Evolutionary conservation across 2,329 filamentous ascomycete species (phyloP).

Genomic region (Eurotiales sp.): DNA sequence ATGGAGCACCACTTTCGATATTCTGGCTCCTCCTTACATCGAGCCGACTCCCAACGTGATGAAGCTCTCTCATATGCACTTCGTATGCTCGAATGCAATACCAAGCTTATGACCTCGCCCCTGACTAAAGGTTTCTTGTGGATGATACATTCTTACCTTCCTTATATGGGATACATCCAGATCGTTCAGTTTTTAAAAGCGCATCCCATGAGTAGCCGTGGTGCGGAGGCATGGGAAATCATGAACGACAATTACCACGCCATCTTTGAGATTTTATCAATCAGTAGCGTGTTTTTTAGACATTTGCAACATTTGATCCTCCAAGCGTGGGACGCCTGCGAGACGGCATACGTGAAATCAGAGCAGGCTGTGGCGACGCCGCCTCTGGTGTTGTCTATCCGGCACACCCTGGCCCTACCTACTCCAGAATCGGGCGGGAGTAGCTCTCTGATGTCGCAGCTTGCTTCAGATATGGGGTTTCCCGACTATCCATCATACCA

Average conservation of each 20-base stretch:
- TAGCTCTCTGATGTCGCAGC: too few species aligned
- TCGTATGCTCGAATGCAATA: conserved; percentile 45
- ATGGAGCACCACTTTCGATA: conserved; percentile 45
- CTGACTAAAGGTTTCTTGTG: conserved; percentile 42
- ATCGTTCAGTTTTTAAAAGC: conserved; percentile 40
- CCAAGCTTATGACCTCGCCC: conserved; percentile 41
- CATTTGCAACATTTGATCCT: too few species aligned
- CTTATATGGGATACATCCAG: conserved; percentile 48
- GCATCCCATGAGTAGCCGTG: conserved; percentile 27
- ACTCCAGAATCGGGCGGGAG: too few species aligned
- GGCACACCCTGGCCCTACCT: too few species aligned
- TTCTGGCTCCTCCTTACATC: conserved; percentile 15
- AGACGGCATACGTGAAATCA: too few species aligned
- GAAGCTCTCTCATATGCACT: conserved; percentile 21
- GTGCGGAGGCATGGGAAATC: conserved; percentile 38
- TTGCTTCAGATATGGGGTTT: too few species aligned
- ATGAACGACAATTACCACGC: conserved; percentile 46
- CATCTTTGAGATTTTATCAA: too few species aligned
- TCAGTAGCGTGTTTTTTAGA: too few species aligned
- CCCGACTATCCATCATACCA: too few species aligned
- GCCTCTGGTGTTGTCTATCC: too few species aligned
- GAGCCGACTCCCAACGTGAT: not conserved
- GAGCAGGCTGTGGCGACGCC: too few species aligned
- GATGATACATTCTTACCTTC: conserved; percentile 44
- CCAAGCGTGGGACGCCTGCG: too few species aligned